Conservation (phyloP, 140 eudicot genomes). For the Stevia rebaudiana region DNA sequence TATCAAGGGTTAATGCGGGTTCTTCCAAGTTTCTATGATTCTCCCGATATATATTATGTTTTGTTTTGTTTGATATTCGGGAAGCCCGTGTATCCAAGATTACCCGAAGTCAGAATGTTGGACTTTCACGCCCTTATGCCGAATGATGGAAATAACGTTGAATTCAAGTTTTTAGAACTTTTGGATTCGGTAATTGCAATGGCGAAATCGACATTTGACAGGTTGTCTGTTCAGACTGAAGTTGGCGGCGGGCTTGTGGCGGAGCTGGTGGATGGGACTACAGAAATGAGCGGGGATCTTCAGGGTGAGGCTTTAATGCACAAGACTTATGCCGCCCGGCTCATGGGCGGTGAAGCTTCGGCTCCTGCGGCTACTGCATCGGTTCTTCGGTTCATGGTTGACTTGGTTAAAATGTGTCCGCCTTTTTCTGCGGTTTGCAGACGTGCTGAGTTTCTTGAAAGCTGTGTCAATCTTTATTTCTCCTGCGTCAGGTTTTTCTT, state of each 20-base stretch:
- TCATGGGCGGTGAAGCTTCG: slow-evolving; percentile 98
- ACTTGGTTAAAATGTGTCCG: slow-evolving; percentile 87
- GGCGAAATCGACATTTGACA: slow-evolving; percentile 90
- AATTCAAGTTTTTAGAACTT: slow-evolving; percentile 71
- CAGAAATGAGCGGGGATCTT: slow-evolving; percentile 92
- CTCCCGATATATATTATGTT: slow-evolving; percentile 95
- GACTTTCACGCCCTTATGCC: slow-evolving; percentile 97
- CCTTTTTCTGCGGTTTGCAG: slow-evolving; percentile 74
- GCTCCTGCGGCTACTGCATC: slow-evolving; percentile 99
- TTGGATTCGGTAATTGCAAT: slow-evolving; percentile 84
- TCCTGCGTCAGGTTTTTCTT: slow-evolving; percentile 75
- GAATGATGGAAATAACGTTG: slow-evolving; percentile 54
- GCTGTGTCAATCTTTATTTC: slow-evolving; percentile 84
- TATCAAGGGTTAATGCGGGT: slow-evolving; percentile 84
- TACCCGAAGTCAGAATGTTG: slow-evolving; percentile 94
- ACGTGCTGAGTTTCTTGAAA: slow-evolving; percentile 79
- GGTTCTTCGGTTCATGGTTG: slow-evolving; percentile 92
- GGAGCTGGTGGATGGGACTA: slow-evolving; percentile 71
- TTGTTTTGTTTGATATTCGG: slow-evolving; percentile 86
- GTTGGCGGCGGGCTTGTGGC: slow-evolving; percentile 69
- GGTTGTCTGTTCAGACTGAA: slow-evolving; percentile 66
- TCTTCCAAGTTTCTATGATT: slow-evolving; percentile 90
- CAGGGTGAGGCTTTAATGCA: slow-evolving; percentile 99
- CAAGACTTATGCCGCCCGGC: slow-evolving; percentile 98
- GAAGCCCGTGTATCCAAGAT: slow-evolving; percentile 90